phyloP scores from a whole-genome alignment of 805 yeast species.

The Ogataea corticis region DNA sequence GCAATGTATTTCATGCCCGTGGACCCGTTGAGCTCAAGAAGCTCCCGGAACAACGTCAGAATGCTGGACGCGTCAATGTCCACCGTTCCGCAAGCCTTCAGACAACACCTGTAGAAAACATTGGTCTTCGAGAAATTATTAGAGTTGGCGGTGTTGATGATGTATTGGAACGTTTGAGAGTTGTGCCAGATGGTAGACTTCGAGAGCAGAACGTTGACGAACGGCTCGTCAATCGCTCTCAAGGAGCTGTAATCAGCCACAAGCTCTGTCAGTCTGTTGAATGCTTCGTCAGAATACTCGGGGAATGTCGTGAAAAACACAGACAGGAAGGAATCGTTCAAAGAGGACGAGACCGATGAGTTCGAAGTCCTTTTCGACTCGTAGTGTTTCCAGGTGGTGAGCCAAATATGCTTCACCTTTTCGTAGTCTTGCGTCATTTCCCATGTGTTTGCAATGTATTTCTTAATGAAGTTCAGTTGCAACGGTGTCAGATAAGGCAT shows the following conservation, averaged over 20 bases:
- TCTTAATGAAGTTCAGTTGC: conserved; percentile 72
- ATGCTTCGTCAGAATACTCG: conserved; percentile 53
- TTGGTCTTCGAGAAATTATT: conserved; percentile 61
- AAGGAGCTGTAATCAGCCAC: conserved; percentile 56
- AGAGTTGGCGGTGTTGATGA: conserved; percentile 57
- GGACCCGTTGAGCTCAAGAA: conserved; percentile 45
- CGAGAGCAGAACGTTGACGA: conserved; percentile 72
- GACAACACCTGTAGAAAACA: conserved; percentile 68
- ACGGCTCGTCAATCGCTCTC: conserved; percentile 73
- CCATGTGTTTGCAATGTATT: conserved; percentile 62
- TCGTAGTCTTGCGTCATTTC: conserved; percentile 57
- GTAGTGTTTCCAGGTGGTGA: conserved; percentile 57
- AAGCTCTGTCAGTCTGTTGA: conserved; percentile 54
- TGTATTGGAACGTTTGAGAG: conserved; percentile 60
- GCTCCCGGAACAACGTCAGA: conserved; percentile 36
- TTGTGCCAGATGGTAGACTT: conserved; percentile 69
- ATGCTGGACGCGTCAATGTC: conserved; percentile 56
- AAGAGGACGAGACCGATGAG: conserved; percentile 70
- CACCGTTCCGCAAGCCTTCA: conserved; percentile 72
- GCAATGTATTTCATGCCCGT: conserved; percentile 65
- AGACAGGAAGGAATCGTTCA: conserved; percentile 67
- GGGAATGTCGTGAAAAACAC: conserved; percentile 65
- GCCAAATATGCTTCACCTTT: conserved; percentile 62
- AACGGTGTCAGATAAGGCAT: conserved; percentile 72
- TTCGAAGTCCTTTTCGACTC: conserved; percentile 49